These are phyloP conservation scores for Aureobasidium zeae DNA, from an alignment of 2,329 filamentous ascomycete species.

Conservation along the genomic window DNA sequence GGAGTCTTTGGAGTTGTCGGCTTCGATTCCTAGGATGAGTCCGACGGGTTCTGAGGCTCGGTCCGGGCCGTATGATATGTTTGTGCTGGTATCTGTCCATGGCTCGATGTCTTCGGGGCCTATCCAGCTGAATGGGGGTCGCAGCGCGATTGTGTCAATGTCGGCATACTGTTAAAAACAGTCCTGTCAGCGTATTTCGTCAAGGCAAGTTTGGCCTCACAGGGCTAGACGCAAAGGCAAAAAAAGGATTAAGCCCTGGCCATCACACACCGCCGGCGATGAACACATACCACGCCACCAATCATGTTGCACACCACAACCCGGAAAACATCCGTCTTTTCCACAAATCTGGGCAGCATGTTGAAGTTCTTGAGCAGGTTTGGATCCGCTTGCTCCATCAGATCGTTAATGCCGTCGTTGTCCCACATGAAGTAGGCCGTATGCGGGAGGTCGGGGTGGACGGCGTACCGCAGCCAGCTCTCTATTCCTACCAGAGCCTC, in stretches of 20 bases:
- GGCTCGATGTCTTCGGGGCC: not conserved
- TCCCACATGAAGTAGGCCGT: constrained; percentile 1
- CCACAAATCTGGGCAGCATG: not conserved
- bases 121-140: not conserved
- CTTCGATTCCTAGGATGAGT: not conserved
- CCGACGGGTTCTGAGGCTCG: not conserved
- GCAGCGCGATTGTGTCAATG: not conserved
- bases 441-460: not conserved
- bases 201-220: no score
- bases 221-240: no score
- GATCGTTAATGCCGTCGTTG: not conserved
- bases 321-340: not conserved
- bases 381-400: not conserved
- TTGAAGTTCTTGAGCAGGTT: not conserved
- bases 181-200: no score
- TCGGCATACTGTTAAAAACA: not conserved
- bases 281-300: not conserved
- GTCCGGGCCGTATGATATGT: not conserved
- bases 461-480: not conserved
- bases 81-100: not conserved
- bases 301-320: constrained; percentile 1
- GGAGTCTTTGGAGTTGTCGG: not conserved
- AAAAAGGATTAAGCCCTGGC: no score
- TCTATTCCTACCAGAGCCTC: not conserved
- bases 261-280: no score